phyloP scores from a whole-genome alignment of 2,329 filamentous ascomycete genomes.

The Coniochaeta sp. region DNA sequence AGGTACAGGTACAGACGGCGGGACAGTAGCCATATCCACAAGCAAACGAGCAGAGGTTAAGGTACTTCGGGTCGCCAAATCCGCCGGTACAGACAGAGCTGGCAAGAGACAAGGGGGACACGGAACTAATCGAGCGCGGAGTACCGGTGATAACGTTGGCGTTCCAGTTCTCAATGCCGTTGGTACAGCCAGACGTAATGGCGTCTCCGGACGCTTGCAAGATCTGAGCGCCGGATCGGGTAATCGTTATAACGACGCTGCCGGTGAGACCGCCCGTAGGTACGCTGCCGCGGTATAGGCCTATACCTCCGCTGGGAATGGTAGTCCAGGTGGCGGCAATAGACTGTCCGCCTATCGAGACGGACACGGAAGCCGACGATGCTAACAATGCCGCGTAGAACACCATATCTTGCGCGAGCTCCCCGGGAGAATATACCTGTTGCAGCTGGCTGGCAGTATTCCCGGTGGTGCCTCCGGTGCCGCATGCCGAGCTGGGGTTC shows the following conservation, averaged over 20 bases:
- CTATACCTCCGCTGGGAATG: slow-evolving; percentile 18
- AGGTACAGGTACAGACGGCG: too few species aligned
- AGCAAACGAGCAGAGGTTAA: too few species aligned
- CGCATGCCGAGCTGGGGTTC: slow-evolving; percentile 18
- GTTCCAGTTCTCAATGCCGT: slow-evolving; percentile 25
- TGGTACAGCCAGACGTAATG: slow-evolving; percentile 16
- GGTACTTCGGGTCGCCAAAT: too few species aligned
- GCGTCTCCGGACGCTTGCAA: slow-evolving; percentile 7
- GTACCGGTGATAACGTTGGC: slow-evolving; percentile 18
- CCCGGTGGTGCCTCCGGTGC: slow-evolving; percentile 22
- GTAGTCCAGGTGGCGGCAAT: slow-evolving; percentile 16
- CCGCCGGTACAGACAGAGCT: too few species aligned
- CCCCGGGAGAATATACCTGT: not conserved
- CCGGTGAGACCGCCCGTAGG: slow-evolving; percentile 12
- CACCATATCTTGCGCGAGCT: slow-evolving; percentile 12
- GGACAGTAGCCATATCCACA: too few species aligned
- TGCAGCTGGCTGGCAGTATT: slow-evolving; percentile 4
- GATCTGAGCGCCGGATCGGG: slow-evolving; percentile 14
- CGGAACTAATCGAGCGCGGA: not conserved
- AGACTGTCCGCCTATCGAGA: slow-evolving; percentile 21
- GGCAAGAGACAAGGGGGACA: too few species aligned
- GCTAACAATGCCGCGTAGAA: slow-evolving; percentile 27
- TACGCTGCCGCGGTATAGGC: slow-evolving; percentile 24
- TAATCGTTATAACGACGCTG: slow-evolving; percentile 17
- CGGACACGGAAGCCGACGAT: slow-evolving; percentile 16